Evolutionary conservation across 352 stramenopile genomes (phyloP).

Genomic region (Proteromonas lacertae): DNA sequence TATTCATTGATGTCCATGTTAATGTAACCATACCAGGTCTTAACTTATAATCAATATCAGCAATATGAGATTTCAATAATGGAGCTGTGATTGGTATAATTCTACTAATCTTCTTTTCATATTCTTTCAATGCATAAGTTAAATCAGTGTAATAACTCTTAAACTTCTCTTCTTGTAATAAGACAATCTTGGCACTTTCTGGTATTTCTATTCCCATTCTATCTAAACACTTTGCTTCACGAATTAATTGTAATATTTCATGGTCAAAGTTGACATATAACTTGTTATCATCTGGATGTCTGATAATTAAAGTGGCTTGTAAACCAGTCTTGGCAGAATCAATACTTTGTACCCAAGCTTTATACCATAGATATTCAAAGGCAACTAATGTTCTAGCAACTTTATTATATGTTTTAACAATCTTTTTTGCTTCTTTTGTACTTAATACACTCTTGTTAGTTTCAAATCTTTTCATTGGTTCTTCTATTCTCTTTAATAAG

Average conservation of each 20-base stretch:
- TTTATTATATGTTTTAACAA: slow-evolving; percentile 98
- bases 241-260: slow-evolving; percentile 79
- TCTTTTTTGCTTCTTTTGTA: slow-evolving; percentile 76
- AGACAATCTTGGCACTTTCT: slow-evolving; percentile 77
- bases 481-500: slow-evolving; percentile 84
- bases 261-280: slow-evolving; percentile 95
- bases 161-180: slow-evolving; percentile 90
- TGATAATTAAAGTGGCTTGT: slow-evolving; percentile 91
- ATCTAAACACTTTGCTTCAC: slow-evolving; percentile 80
- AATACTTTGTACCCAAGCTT: slow-evolving; percentile 89
- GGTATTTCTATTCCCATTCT: slow-evolving; percentile 90
- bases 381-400: slow-evolving; percentile 80
- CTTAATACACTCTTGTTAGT: slow-evolving; percentile 82
- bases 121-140: slow-evolving; percentile 76
- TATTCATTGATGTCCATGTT: slow-evolving; percentile 98
- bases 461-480: slow-evolving; percentile 96
- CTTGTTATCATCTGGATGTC: slow-evolving; percentile 78
- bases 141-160: slow-evolving; percentile 93
- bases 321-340: slow-evolving; percentile 80
- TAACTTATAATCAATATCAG: slow-evolving; percentile 93
- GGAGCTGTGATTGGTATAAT: slow-evolving; percentile 74
- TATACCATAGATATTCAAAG: slow-evolving; percentile 96
- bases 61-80: slow-evolving; percentile 66
- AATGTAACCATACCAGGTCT: slow-evolving; percentile 87
- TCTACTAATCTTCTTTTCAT: slow-evolving; percentile 74